Percentiles rank a stretch among this genome's conserved stretches.
These are phyloP conservation scores for Brettanomyces custersianus DNA, from an alignment of 805 yeast species.

Conservation along the genomic window DNA sequence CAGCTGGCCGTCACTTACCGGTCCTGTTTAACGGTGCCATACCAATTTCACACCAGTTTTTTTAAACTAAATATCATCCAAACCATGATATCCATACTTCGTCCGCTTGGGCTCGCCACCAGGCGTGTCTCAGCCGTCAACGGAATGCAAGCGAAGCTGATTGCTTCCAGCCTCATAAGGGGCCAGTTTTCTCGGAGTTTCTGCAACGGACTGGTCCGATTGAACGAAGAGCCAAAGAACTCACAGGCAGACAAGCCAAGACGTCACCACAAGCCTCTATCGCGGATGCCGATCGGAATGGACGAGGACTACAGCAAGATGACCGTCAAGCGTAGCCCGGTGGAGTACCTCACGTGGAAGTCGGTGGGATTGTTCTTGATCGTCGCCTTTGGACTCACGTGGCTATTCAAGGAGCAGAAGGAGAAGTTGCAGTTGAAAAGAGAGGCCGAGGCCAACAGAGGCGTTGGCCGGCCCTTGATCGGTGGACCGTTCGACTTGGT, in stretches of 20 bases:
- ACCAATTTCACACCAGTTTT: too few relatives aligned
- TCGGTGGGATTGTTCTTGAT: conserved; percentile 59
- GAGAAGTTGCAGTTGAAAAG: conserved; percentile 62
- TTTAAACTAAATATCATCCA: too few relatives aligned
- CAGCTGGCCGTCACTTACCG: too few relatives aligned
- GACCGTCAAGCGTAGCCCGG: conserved; percentile 27
- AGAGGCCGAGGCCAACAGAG: conserved; percentile 78
- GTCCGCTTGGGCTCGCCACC: too few relatives aligned
- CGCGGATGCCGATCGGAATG: conserved; percentile 74
- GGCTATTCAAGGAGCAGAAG: conserved; percentile 68
- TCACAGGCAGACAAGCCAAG: background rate
- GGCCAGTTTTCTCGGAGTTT: too few relatives aligned
- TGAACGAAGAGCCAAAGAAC: conserved; percentile 1
- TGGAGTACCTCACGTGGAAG: conserved; percentile 81
- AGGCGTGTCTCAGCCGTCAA: too few relatives aligned
- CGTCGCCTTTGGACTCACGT: conserved; percentile 66
- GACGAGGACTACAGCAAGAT: conserved; percentile 25
- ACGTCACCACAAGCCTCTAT: conserved; percentile 46
- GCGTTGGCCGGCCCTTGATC: conserved; percentile 84
- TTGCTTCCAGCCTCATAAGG: too few relatives aligned
- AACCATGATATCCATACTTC: too few relatives aligned
- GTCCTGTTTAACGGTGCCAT: too few relatives aligned
- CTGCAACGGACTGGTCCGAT: background rate
- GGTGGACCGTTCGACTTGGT: conserved; percentile 81
- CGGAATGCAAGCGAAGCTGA: too few relatives aligned